Evolutionary conservation across 1,284 basidiomycete genomes (phyloP), one percentile per base, ranked within the genome.

Genomic region (Irpex lacteus): DNA sequence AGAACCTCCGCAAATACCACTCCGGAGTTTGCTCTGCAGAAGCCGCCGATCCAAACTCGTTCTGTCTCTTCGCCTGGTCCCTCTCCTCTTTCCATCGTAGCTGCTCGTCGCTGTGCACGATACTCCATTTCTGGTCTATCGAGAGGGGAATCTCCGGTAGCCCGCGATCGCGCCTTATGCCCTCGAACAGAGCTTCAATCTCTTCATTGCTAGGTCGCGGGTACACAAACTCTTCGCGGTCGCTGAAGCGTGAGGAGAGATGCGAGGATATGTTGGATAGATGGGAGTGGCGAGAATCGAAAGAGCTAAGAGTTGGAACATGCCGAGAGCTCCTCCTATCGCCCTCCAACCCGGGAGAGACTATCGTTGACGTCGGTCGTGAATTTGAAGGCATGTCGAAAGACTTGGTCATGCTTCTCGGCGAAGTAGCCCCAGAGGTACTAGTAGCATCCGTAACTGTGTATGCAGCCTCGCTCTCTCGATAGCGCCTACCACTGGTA

Each of bases 41-140:
- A 32, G 80, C 75, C 19, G 75, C 74, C 13, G 82, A 72, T 67
- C 84, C 84, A 13, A 80, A 71, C 63, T 90, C 87, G 19, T 75
- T 76, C 69, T 87, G 85, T 72, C 82, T 88, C 70, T 82, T 85
- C 49, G 81, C 80, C 70, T 85, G 82, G 68, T 89, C 85, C 69
- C 81, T 85, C 69, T 88, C 88, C 60, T 91, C 88, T 70, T 87
- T 89, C 88, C 90, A 95, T 52, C 91, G 86, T 63, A 91, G 83
- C 62, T 91, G 89, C 70, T 92, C 90, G 70, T 94, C 91, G 68
- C 89, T 94, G 74, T 92, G 87, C 8, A 98, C 92, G 72, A 98
- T 88, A 67, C 85, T 83, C 96, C 96, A 98, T 77, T 98, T 98
- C 74, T 95, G 95, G 59, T 96, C 92, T 36, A 91, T 82, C 0